Conservation (phyloP, 305 asterid genomes). For the Fraxinus nigra region DNA sequence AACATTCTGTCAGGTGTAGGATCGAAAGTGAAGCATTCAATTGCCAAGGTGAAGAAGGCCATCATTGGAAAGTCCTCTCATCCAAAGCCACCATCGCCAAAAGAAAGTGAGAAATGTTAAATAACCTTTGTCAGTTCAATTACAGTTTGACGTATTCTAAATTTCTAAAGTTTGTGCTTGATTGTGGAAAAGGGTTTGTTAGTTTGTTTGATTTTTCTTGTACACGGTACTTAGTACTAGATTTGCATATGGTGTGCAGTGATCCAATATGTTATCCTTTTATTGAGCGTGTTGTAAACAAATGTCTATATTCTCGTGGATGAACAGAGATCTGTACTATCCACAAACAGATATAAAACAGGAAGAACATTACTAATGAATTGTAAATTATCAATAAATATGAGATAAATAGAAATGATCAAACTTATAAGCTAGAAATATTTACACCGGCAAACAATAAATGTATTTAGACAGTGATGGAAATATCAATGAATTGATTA, state of each 20-base stretch:
- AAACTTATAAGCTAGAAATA: neutral
- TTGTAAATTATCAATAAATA: neutral
- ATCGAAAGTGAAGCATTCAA: conserved; percentile 86
- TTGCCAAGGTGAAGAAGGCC: conserved; percentile 87
- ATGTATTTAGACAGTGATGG: neutral
- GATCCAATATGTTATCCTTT: conserved; percentile 17
- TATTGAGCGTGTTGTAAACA: conserved; percentile 3
- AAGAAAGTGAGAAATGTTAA: conserved; percentile 25
- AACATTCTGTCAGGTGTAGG: conserved; percentile 82
- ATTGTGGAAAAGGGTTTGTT: conserved; percentile 24
- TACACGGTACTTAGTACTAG: conserved; percentile 14
- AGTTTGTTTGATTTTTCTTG: conserved; percentile 11
- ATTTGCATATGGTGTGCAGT: conserved; percentile 13
- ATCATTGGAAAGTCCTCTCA: conserved; percentile 74
- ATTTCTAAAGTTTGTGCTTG: conserved; percentile 14
- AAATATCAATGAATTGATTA: neutral
- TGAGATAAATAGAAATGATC: neutral
- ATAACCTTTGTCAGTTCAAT: neutral
- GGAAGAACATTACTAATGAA: neutral
- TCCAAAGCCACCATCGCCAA: conserved; percentile 60
- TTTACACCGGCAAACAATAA: neutral
- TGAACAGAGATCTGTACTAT: neutral
- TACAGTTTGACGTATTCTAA: conserved; percentile 14
- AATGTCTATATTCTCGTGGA: neutral
- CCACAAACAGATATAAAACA: neutral